Evolutionary conservation across 202 grass and related monocot genomes (phyloP).

Genomic region (Cymbopogon flexuosus): DNA sequence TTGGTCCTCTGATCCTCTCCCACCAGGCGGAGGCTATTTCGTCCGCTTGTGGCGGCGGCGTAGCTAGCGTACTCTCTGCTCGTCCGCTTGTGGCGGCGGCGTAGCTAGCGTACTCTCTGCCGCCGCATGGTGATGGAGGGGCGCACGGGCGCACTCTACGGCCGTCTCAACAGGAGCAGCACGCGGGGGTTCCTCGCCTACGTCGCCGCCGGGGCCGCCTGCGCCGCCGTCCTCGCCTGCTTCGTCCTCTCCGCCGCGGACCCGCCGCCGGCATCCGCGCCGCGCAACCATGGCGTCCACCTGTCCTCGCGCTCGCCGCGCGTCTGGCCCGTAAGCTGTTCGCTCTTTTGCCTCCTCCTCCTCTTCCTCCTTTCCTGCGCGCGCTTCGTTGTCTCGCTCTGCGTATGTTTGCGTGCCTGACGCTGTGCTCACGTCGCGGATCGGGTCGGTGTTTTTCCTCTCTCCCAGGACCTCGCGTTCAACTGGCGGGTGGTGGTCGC

Average conservation of each 20-base stretch:
- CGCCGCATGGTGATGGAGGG: constrained; percentile 23
- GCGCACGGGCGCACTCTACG: constrained; percentile 18
- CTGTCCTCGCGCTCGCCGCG: constrained; percentile 38
- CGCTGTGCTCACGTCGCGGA: background rate
- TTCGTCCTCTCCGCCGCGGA: constrained; percentile 52
- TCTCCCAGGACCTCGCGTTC: constrained; percentile 50
- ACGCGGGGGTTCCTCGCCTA: constrained; percentile 71
- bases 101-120: background rate
- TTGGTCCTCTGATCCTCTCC: background rate
- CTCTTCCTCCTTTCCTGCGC: background rate
- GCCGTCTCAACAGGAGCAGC: constrained; percentile 47
- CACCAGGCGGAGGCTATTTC: background rate
- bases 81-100: background rate
- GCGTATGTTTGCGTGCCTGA: background rate
- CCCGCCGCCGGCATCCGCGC: background rate
- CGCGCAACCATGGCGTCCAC: constrained; percentile 34
- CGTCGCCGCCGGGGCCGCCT: constrained; percentile 42
- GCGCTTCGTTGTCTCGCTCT: background rate
- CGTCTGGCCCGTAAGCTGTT: constrained; percentile 85
- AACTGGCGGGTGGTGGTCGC: constrained; percentile 70
- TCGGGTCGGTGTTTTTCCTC: background rate
- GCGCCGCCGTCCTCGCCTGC: constrained; percentile 55
- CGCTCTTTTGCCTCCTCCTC: background rate
- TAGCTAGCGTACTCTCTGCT: background rate
- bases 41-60: background rate